Evolutionary conservation across 768 basidiomycete genomes (phyloP).

Genomic region (Pholiota conissans): DNA sequence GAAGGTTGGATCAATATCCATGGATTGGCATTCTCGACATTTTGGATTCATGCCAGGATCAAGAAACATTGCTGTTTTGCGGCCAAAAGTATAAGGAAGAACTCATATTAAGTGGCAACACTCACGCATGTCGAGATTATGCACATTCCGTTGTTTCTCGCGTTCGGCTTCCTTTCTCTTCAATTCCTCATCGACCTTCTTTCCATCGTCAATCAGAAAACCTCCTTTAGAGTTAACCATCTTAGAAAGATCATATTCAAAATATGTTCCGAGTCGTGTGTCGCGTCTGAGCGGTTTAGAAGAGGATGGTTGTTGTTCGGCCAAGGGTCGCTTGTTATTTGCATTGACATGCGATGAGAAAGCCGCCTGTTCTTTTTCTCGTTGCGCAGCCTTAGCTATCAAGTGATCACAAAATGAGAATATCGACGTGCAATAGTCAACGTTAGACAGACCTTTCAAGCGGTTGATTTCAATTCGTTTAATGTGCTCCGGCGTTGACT

Average conservation of each 20-base stretch:
- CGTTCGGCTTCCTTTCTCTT: constrained; percentile 78
- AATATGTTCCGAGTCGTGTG: constrained; percentile 84
- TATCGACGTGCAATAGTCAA: no score
- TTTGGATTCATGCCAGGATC: constrained; percentile 77
- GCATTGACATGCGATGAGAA: constrained; percentile 50
- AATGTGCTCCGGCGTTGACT: constrained; percentile 58
- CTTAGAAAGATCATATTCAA: constrained; percentile 96
- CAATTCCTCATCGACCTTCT: constrained; percentile 74
- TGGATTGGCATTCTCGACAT: constrained; percentile 83
- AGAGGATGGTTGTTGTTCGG: constrained; percentile 57
- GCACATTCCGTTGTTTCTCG: constrained; percentile 74
- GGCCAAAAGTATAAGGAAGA: neutral
- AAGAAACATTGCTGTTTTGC: constrained; percentile 66
- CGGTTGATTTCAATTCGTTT: constrained; percentile 79
- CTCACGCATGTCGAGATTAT: constrained; percentile 76
- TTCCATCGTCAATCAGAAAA: constrained; percentile 89
- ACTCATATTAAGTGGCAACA: neutral
- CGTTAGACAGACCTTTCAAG: constrained; percentile 59
- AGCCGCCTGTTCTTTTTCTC: constrained; percentile 58
- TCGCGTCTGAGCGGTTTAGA: constrained; percentile 65
- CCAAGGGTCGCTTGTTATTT: constrained; percentile 77
- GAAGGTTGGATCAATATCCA: constrained; percentile 85
- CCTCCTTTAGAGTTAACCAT: constrained; percentile 97
- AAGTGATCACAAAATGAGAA: no score
- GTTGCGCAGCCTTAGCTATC: constrained; percentile 74